Conservation (phyloP, 2,329 filamentous ascomycete species). For the Diaporthe helianthi region DNA sequence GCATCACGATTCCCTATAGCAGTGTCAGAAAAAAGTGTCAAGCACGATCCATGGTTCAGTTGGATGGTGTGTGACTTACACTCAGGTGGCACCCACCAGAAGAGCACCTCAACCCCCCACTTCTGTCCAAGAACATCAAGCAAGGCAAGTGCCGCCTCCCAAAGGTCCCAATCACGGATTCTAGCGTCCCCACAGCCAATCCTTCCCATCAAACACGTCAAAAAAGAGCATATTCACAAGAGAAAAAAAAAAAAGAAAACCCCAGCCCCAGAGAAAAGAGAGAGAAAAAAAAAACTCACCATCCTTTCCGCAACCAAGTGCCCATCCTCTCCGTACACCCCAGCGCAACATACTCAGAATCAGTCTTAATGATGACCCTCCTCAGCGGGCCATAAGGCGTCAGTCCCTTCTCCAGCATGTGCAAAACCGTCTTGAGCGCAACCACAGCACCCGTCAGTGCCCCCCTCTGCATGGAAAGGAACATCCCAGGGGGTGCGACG, state of each 20-base stretch:
- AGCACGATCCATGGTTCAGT: too few species aligned
- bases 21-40: not conserved
- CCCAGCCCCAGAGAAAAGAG: too few species aligned
- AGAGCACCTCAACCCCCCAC: slow-evolving; percentile 3
- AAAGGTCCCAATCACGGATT: slow-evolving; percentile 14
- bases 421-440: not conserved
- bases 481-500: not conserved
- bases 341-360: slow-evolving; percentile 9
- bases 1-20: slow-evolving; percentile 10
- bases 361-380: slow-evolving; percentile 18
- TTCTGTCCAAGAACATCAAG: not conserved
- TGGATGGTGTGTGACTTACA: not conserved
- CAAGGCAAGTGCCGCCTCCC: not conserved
- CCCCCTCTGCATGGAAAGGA: not conserved
- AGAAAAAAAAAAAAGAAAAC: too few species aligned
- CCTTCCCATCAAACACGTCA: not conserved
- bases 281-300: not conserved
- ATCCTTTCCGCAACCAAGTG: not conserved
- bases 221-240: too few species aligned
- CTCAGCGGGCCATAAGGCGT: not conserved
- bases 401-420: not conserved
- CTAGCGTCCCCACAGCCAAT: not conserved
- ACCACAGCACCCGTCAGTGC: not conserved
- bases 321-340: slow-evolving; percentile 1
- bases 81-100: slow-evolving; percentile 19